Percentiles rank a stretch among this genome's conserved stretches.
These are phyloP conservation scores for Raddia distichophylla DNA, from an alignment of 176 grass and related monocot genomes.

Conservation along the genomic window DNA sequence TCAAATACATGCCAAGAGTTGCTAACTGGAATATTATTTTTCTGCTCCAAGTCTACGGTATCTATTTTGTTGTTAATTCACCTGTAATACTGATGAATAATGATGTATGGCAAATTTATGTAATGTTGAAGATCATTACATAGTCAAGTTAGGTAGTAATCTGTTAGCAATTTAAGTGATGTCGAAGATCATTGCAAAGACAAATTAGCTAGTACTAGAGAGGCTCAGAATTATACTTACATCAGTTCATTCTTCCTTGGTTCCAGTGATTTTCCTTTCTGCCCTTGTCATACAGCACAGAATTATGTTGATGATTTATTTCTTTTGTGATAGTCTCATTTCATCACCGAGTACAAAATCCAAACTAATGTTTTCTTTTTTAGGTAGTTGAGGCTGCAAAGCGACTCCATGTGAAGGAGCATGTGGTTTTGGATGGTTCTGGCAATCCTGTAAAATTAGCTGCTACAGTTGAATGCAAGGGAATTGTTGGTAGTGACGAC, in stretches of 20 bases:
- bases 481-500: conserved; percentile 98
- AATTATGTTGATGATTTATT: not conserved
- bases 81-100: not conserved
- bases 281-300: not conserved
- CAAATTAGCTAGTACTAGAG: not conserved
- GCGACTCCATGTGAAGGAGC: conserved; percentile 89
- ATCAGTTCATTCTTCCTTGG: not conserved
- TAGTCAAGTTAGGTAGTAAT: too few species aligned
- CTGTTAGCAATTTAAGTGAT: not conserved
- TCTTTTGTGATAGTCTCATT: not conserved
- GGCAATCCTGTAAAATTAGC: conserved; percentile 90
- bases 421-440: conserved; percentile 91
- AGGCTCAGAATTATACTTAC: not conserved
- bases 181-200: conserved; percentile 10
- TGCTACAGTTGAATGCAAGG: conserved; percentile 97
- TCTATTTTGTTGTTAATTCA: not conserved
- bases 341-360: not conserved
- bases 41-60: not conserved
- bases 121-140: not conserved
- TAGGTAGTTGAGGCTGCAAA: conserved; percentile 96
- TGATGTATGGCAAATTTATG: not conserved
- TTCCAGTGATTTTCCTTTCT: conserved; percentile 3
- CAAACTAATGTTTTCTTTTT: conserved; percentile 27
- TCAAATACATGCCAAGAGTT: conserved; percentile 6
- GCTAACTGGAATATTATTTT: conserved; percentile 1